Evolutionary conservation across 768 basidiomycete genomes (phyloP).

Genomic region (Clathrus columnatus): DNA sequence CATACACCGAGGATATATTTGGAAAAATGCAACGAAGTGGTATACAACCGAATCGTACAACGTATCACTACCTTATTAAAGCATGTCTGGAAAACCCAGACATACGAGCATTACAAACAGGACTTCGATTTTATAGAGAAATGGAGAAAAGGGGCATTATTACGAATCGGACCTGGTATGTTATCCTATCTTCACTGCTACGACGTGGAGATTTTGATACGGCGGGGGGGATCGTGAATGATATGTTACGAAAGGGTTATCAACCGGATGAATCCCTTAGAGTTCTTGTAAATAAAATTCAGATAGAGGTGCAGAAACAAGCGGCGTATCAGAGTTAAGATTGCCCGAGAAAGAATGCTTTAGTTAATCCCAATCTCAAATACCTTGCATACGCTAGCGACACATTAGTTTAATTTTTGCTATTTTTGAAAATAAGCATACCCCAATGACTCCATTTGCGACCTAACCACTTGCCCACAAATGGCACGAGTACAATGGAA

Average conservation of each 20-base stretch:
- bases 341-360: conserved; percentile 51
- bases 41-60: conserved; percentile 48
- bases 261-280: conserved; percentile 2
- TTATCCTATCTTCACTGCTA: conserved; percentile 60
- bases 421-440: conserved; percentile 30
- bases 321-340: neutral
- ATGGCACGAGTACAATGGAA: conserved; percentile 73
- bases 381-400: conserved; percentile 63
- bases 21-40: conserved; percentile 48
- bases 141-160: conserved; percentile 44
- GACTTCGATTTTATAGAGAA: conserved; percentile 49
- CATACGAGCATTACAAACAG: conserved; percentile 43
- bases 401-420: conserved; percentile 1
- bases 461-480: conserved; percentile 83
- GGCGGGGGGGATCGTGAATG: conserved; percentile 50
- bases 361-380: conserved; percentile 50
- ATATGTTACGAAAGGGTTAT: conserved; percentile 34
- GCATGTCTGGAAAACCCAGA: conserved; percentile 49
- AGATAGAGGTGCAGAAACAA: neutral
- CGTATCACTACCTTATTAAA: conserved; percentile 72
- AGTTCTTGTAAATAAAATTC: conserved; percentile 1
- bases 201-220: conserved; percentile 48
- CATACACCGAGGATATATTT: conserved; percentile 42
- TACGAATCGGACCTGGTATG: conserved; percentile 65
- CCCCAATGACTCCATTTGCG: conserved; percentile 81